Percentiles rank a stretch among this genome's conserved stretches.
These are phyloP conservation scores for Aphanoascus verrucosus DNA, from an alignment of 2,329 filamentous ascomycete species.

Conservation along the genomic window DNA sequence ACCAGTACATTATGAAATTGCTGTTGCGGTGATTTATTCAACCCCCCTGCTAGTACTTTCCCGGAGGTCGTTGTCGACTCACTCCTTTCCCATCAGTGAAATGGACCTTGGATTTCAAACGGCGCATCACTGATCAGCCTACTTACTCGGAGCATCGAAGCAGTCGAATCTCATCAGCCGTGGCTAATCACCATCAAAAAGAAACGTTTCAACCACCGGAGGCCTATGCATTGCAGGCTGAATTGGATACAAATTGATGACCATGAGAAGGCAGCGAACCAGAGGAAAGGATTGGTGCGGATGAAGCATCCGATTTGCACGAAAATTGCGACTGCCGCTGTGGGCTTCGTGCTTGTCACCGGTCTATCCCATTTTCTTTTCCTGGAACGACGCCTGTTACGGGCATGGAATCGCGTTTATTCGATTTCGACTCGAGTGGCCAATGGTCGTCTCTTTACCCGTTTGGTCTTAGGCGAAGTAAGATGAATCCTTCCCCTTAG, in stretches of 20 bases:
- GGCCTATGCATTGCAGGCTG: constrained; percentile 3
- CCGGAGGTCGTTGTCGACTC: background rate
- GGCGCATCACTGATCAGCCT: constrained; percentile 2
- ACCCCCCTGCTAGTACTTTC: constrained; percentile 4
- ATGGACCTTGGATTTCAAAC: background rate
- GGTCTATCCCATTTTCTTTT: constrained; percentile 3
- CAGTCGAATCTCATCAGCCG: background rate
- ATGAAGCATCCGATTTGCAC: constrained; percentile 10
- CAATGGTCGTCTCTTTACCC: background rate
- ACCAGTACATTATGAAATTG: background rate
- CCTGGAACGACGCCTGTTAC: constrained; percentile 4
- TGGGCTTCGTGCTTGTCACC: constrained; percentile 7
- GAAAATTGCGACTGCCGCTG: constrained; percentile 7
- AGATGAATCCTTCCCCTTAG: background rate
- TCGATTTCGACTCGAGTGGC: background rate
- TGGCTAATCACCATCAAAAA: constrained; percentile 4
- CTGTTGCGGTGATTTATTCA: background rate
- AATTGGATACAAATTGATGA: constrained; percentile 8
- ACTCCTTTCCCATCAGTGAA: background rate
- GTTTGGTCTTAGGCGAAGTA: background rate
- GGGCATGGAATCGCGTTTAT: constrained; percentile 6
- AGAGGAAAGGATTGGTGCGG: constrained; percentile 10
- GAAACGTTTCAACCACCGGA: background rate
- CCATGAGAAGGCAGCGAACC: constrained; percentile 6
- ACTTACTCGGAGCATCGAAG: background rate